phyloP scores from a whole-genome alignment of 2,329 filamentous ascomycete genomes.

The Drechslerella stenobrocha region DNA sequence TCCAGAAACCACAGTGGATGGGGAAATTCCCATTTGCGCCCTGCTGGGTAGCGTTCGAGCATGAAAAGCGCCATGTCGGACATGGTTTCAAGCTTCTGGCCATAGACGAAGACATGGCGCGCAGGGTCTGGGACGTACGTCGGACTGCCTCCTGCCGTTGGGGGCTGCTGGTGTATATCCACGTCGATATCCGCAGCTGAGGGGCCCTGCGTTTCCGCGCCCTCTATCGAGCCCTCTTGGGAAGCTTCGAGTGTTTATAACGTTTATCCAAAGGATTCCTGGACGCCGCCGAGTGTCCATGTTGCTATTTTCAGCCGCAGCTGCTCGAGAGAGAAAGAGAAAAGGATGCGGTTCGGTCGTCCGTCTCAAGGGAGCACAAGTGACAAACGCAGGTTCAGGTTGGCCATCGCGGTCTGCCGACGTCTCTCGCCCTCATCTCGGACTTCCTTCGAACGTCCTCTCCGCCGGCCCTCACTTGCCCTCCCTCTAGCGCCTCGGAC shows the following conservation, averaged over 20 bases:
- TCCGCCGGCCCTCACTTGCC: background rate
- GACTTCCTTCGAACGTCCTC: background rate
- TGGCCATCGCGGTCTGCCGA: background rate
- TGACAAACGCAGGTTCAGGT: background rate
- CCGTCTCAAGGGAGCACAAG: background rate
- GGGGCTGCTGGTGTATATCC: background rate
- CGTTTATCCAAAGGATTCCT: too few relatives aligned
- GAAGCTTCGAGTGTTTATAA: too few relatives aligned
- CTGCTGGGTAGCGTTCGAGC: background rate
- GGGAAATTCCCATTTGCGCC: background rate
- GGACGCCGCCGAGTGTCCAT: too few relatives aligned
- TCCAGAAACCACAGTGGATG: too few relatives aligned
- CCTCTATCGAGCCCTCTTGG: too few relatives aligned
- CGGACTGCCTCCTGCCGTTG: background rate
- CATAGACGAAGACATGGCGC: background rate
- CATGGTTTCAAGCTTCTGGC: slow-evolving; percentile 1
- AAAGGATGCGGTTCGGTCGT: background rate
- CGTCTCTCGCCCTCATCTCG: background rate
- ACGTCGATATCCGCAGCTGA: too few relatives aligned
- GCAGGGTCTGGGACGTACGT: background rate
- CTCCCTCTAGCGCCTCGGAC: background rate
- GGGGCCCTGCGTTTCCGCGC: too few relatives aligned
- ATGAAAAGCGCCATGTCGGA: background rate
- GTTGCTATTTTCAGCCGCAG: slow-evolving; percentile 13
- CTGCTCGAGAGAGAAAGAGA: background rate